Percentiles rank a stretch among this genome's conserved stretches.
These are phyloP conservation scores for Spathaspora sp. DNA, from an alignment of 805 yeast species.

Conservation along the genomic window DNA sequence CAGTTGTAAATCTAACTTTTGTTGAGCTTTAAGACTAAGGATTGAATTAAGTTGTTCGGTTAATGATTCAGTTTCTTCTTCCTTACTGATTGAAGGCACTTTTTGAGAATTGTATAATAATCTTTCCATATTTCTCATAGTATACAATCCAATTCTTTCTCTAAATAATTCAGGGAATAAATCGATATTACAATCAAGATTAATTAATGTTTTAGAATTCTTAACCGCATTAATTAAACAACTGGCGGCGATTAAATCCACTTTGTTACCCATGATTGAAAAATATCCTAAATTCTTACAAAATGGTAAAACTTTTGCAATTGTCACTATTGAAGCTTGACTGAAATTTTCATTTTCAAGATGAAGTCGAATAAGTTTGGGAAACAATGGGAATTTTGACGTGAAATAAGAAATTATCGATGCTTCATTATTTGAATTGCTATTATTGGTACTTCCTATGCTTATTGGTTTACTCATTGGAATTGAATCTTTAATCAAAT, in stretches of 20 bases:
- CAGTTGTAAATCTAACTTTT: slow-evolving; percentile 28
- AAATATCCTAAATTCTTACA: slow-evolving; percentile 66
- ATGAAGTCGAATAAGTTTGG: slow-evolving; percentile 60
- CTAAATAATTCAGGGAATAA: slow-evolving; percentile 58
- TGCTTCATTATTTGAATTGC: slow-evolving; percentile 7
- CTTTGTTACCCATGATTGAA: slow-evolving; percentile 60
- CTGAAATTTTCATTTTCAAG: slow-evolving; percentile 65
- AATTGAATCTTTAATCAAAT: background rate
- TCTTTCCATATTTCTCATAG: slow-evolving; percentile 78
- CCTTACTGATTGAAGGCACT: slow-evolving; percentile 4
- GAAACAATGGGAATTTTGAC: slow-evolving; percentile 65
- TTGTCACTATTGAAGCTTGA: slow-evolving; percentile 49
- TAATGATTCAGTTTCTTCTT: slow-evolving; percentile 9
- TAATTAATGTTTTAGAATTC: slow-evolving; percentile 58
- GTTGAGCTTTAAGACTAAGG: slow-evolving; percentile 28
- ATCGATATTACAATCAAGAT: slow-evolving; percentile 64
- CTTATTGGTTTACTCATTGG: background rate
- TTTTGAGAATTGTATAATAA: slow-evolving; percentile 45
- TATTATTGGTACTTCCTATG: background rate
- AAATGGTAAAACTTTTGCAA: slow-evolving; percentile 68
- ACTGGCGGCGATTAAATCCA: slow-evolving; percentile 59
- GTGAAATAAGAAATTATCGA: slow-evolving; percentile 51
- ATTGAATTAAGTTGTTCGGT: slow-evolving; percentile 29
- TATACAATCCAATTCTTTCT: slow-evolving; percentile 71
- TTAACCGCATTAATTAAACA: slow-evolving; percentile 70